Percentiles rank a stretch among this genome's conserved stretches.
These are phyloP conservation scores for Leucosporidium yakuticum DNA, from an alignment of 768 basidiomycete genomes.

Conservation along the genomic window DNA sequence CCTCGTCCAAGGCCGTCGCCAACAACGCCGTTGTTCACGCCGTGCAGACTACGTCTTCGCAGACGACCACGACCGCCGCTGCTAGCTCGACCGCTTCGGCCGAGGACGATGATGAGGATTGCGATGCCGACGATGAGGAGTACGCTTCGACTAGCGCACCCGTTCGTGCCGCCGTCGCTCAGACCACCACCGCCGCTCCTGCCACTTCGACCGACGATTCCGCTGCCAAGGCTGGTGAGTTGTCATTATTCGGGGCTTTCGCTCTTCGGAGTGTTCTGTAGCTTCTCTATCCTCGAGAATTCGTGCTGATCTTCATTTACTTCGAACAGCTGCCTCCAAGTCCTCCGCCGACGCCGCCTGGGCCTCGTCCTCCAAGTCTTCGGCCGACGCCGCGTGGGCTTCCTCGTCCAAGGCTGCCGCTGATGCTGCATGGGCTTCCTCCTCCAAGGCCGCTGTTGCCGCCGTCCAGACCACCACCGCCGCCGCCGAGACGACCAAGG, in stretches of 20 bases:
- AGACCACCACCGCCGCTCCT: background rate
- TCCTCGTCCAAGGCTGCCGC: background rate
- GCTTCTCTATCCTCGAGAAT: background rate
- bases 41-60: background rate
- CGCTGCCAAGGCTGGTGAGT: background rate
- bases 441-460: slow-evolving; percentile 1
- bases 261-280: background rate
- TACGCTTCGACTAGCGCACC: background rate
- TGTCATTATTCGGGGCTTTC: background rate
- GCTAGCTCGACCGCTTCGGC: background rate
- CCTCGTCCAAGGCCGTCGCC: background rate
- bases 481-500: background rate
- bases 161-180: background rate
- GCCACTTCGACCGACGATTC: background rate
- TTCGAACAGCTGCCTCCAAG: background rate
- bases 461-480: background rate
- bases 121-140: slow-evolving; percentile 1
- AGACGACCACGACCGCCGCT: background rate
- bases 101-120: slow-evolving; percentile 2
- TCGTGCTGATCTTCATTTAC: background rate
- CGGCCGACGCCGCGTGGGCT: too few relatives aligned
- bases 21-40: background rate
- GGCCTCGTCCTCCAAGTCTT: too few relatives aligned
- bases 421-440: background rate
- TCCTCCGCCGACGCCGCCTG: background rate